Evolutionary conservation across 116 monocot genomes (phyloP).

Genomic region (Phalaenopsis hybrid): DNA sequence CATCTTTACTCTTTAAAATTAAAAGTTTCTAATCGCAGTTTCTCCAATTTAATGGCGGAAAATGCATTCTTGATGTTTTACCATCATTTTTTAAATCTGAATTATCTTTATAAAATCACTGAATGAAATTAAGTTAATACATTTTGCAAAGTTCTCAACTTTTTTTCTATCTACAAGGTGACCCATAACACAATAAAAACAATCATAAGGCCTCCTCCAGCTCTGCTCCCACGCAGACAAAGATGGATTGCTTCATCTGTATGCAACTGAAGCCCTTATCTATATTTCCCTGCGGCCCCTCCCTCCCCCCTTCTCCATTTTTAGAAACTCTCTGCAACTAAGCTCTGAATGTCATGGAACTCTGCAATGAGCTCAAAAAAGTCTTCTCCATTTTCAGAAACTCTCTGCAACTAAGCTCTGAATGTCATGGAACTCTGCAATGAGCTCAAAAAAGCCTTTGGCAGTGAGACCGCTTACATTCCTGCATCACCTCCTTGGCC

Average conservation of each 20-base stretch:
- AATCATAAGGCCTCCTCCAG: background rate
- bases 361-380: slow-evolving; percentile 24
- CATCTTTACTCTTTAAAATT: too few relatives aligned
- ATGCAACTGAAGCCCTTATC: slow-evolving; percentile 23
- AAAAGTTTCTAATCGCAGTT: too few relatives aligned
- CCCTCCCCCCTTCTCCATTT: background rate
- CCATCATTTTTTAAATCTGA: too few relatives aligned
- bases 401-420: slow-evolving; percentile 8
- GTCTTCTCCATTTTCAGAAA: slow-evolving; percentile 13
- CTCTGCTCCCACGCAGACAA: background rate
- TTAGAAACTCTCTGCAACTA: slow-evolving; percentile 12
- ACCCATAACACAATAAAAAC: background rate
- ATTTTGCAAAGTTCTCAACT: background rate
- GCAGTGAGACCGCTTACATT: slow-evolving; percentile 39
- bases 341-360: slow-evolving; percentile 20
- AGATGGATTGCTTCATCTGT: slow-evolving; percentile 42
- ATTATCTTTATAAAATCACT: too few relatives aligned
- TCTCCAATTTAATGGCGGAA: too few relatives aligned
- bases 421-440: slow-evolving; percentile 24
- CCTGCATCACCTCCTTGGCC: slow-evolving; percentile 10
- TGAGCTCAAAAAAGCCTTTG: slow-evolving; percentile 23
- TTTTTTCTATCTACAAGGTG: background rate
- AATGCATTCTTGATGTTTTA: too few relatives aligned
- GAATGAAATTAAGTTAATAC: too few relatives aligned
- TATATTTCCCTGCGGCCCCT: background rate